Evolutionary conservation across 805 yeast species (phyloP), one percentile per base, ranked within the genome.

Genomic region (Candida germanica): DNA sequence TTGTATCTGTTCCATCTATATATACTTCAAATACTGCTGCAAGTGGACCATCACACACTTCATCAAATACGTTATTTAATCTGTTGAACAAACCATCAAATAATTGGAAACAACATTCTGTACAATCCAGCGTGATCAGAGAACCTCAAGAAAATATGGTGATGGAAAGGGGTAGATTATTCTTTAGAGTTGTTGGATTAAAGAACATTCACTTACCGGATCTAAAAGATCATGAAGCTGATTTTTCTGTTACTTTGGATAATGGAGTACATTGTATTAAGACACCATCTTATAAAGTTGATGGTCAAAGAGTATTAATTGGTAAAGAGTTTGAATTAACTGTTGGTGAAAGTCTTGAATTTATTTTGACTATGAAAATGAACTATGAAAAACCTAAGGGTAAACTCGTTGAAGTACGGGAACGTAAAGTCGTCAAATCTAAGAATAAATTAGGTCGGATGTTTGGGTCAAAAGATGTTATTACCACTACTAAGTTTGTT

Each of bases 231-330:
- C 72, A 71, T 32, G 58, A 71, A 13, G 80, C 77, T 1, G 64
- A 68, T 37, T 71, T 77, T 52, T 68, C 73, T 35, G 46, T 79
- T 13, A 72, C 77, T 4, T 60, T 82, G 36, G 96, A 88, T 54
- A 88, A 88, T 54, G 95, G 95, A 5, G 77, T 79, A 25, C 94
- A 88, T 53, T 75, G 86, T 40, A 73, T 86, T 31, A 74, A 79
- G 24, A 87, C 95, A 0, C 74, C 79, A 6, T 68, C 72, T 56
- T 70, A 72, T 48, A 48, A 51, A 16, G 46, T 75, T 36, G 47
- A 53, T 3, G 35, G 50, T n/a, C 46, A 54, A 13, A 49, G 49
- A 21, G 59, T 71, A 23, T 40, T 60, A 8, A 61, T 86, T 35
- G 73, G 73, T 31, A 87, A 84, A 51, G 96, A 89, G 51, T 87